These are phyloP conservation scores for Quercus lobata DNA, from an alignment of 331 rosid genomes.

Conservation along the genomic window DNA sequence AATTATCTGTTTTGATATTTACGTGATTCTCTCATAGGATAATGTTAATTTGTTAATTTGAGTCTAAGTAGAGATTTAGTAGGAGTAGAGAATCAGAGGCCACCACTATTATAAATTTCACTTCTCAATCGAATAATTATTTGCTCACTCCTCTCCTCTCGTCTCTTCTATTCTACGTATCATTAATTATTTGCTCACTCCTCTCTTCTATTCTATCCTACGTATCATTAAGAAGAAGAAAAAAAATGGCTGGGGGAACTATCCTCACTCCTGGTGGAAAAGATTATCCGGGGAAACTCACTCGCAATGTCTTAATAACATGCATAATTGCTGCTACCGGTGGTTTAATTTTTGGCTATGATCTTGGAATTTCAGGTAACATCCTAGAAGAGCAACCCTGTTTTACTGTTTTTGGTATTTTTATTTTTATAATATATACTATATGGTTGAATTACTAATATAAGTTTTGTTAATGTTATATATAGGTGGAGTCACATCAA, in stretches of 20 bases:
- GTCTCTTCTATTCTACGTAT: background rate
- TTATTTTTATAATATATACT: too few relatives aligned
- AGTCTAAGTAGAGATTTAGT: too few relatives aligned
- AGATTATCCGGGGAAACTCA: constrained; percentile 22
- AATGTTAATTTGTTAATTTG: background rate
- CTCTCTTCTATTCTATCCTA: background rate
- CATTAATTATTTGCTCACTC: background rate
- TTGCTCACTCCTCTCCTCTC: background rate
- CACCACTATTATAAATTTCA: background rate
- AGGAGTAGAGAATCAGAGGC: too few relatives aligned
- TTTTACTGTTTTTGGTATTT: background rate
- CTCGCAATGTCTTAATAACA: constrained; percentile 5
- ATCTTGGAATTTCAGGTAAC: constrained; percentile 49
- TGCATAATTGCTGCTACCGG: constrained; percentile 42
- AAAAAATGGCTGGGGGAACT: constrained; percentile 22
- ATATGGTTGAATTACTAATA: background rate
- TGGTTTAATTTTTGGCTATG: constrained; percentile 54
- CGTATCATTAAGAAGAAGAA: background rate
- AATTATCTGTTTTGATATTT: background rate
- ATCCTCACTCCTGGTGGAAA: background rate
- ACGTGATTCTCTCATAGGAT: background rate
- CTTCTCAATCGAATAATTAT: too few relatives aligned
- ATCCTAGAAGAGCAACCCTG: background rate
- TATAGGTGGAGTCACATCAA: constrained; percentile 69
- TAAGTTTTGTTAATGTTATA: background rate